phyloP scores from a whole-genome alignment of 192 early-diverging fungal genomes.

The Dissophora ornata region DNA sequence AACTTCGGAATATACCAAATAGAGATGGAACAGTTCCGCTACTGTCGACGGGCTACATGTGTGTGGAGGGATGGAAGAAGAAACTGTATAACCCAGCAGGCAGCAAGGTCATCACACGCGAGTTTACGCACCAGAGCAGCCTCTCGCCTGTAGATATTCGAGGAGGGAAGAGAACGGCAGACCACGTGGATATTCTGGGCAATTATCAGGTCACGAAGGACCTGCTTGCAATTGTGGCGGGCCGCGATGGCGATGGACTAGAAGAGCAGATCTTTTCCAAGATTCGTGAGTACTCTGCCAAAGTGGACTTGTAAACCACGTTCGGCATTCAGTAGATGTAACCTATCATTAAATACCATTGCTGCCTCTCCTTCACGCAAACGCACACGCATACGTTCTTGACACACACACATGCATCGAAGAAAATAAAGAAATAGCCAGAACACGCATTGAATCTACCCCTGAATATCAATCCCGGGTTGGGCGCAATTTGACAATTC shows the following conservation, averaged over 20 bases:
- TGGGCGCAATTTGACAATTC: too few species aligned
- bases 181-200: constrained; percentile 92
- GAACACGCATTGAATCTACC: too few species aligned
- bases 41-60: constrained; percentile 90
- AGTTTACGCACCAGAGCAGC: constrained; percentile 70
- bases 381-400: too few species aligned
- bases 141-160: constrained; percentile 72
- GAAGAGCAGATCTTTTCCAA: constrained; percentile 54
- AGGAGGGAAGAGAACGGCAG: constrained; percentile 79
- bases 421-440: too few species aligned
- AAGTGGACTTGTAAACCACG: constrained; percentile 42
- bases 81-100: constrained; percentile 83
- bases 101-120: constrained; percentile 76
- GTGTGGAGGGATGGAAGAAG: constrained; percentile 83
- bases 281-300: constrained; percentile 54
- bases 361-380: too few species aligned
- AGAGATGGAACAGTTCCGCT: constrained; percentile 93
- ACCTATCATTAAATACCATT: too few species aligned
- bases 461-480: too few species aligned
- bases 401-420: too few species aligned
- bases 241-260: constrained; percentile 43
- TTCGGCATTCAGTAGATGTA: too few species aligned
- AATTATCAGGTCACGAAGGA: constrained; percentile 75
- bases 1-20: neutral
- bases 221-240: constrained; percentile 51